Percentiles rank a stretch among this genome's conserved stretches.
These are phyloP conservation scores for Malus sylvestris DNA, from an alignment of 306 rosid species.

Conservation along the genomic window DNA sequence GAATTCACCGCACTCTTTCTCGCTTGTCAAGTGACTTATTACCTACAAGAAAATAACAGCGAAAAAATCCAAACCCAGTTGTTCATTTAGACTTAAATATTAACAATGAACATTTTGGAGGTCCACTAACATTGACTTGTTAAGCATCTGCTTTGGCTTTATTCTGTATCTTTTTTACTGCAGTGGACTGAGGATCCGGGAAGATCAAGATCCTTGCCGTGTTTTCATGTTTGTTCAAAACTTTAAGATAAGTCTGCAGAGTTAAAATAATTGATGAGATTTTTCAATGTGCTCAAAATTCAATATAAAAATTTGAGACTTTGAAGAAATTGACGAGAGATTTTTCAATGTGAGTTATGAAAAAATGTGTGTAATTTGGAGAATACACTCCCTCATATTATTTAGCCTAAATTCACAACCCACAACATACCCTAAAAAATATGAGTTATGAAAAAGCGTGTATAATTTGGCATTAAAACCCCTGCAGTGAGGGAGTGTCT, in stretches of 20 bases:
- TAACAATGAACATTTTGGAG: not conserved
- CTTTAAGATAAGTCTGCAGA: not conserved
- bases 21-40: not conserved
- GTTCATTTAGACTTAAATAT: not conserved
- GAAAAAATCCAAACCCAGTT: not conserved
- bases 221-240: too few species aligned
- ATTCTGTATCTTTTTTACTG: not conserved
- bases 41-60: not conserved
- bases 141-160: not conserved
- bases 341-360: too few species aligned
- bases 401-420: too few species aligned
- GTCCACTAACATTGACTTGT: not conserved
- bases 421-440: not conserved
- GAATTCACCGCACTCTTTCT: not conserved
- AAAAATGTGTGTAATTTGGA: too few species aligned
- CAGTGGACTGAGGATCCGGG: not conserved
- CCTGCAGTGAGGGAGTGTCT: not conserved
- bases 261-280: not conserved
- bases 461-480: constrained; percentile 6
- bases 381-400: too few species aligned
- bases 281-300: not conserved
- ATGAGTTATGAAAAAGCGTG: not conserved
- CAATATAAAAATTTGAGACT: not conserved
- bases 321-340: not conserved
- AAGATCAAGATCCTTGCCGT: too few species aligned